Evolutionary conservation across 768 basidiomycete genomes (phyloP).

Genomic region (Dentipellis fragilis): DNA sequence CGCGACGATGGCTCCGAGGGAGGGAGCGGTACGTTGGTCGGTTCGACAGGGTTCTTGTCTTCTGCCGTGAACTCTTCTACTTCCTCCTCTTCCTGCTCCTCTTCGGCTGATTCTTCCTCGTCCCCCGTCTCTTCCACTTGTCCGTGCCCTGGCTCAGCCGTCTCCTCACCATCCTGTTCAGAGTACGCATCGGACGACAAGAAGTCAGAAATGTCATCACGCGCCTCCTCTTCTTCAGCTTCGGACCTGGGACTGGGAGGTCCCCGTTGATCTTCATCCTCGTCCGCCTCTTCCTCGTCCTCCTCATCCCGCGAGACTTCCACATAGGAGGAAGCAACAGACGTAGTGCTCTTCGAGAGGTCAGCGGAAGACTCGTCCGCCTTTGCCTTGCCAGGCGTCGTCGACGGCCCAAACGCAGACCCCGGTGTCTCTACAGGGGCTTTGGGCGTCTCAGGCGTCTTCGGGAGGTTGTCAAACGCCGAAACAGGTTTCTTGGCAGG

Average conservation of each 20-base stretch:
- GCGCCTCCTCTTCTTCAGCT: constrained; percentile 11
- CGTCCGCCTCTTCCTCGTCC: constrained; percentile 10
- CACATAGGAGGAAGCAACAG: constrained; percentile 10
- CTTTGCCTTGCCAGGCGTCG: neutral
- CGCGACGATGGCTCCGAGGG: constrained; percentile 36
- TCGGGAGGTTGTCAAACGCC: neutral
- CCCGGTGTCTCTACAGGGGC: neutral
- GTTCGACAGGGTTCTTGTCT: constrained; percentile 23
- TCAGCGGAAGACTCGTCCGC: constrained; percentile 6
- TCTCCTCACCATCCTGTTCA: constrained; percentile 20
- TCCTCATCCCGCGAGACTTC: constrained; percentile 6
- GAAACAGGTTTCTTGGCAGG: constrained; percentile 8
- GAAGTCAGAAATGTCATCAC: constrained; percentile 6
- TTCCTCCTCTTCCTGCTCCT: constrained; percentile 4
- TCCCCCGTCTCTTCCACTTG: constrained; percentile 15
- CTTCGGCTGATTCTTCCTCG: constrained; percentile 8
- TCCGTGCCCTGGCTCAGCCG: neutral
- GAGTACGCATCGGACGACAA: constrained; percentile 17
- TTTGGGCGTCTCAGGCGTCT: neutral
- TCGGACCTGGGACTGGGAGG: neutral
- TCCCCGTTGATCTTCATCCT: constrained; percentile 13
- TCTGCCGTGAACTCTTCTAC: constrained; percentile 11
- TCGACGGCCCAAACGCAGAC: neutral
- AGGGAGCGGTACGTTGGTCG: constrained; percentile 25
- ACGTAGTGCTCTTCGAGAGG: neutral